phyloP scores from a whole-genome alignment of 176 grass and related monocot species.

The Dendrocalamus sinicus region DNA sequence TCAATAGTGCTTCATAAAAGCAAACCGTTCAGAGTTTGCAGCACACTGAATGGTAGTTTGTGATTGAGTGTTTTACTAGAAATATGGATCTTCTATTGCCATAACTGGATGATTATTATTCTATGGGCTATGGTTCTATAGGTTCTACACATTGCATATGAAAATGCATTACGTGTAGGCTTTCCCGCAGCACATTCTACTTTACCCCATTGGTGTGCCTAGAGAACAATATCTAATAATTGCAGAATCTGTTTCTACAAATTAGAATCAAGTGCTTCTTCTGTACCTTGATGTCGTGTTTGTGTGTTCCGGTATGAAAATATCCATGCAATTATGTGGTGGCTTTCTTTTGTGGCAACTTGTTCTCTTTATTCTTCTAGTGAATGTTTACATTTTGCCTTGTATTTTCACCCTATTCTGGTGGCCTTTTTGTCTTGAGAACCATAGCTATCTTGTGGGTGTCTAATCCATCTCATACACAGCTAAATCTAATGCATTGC shows the following conservation, averaged over 20 bases:
- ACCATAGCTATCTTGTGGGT: conserved; percentile 21
- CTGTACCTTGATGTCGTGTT: conserved; percentile 32
- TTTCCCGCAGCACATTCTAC: conserved; percentile 3
- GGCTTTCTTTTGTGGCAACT: conserved; percentile 8
- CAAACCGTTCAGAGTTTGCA: neutral
- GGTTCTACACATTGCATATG: conserved; percentile 14
- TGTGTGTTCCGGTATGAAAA: conserved; percentile 16
- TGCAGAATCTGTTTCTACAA: conserved; percentile 15
- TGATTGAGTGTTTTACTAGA: conserved; percentile 8
- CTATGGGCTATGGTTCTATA: conserved; percentile 4
- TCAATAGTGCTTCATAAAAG: conserved; percentile 3
- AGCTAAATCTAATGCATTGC: conserved; percentile 74
- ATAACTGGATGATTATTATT: conserved; percentile 17
- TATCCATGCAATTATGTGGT: neutral
- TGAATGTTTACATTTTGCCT: conserved; percentile 23
- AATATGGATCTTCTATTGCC: conserved; percentile 29
- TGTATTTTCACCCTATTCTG: conserved; percentile 10
- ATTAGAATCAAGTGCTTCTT: conserved; percentile 19
- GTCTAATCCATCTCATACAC: conserved; percentile 51
- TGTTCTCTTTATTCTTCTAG: conserved; percentile 22
- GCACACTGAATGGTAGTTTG: neutral
- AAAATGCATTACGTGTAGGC: conserved; percentile 26
- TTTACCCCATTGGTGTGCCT: conserved; percentile 25
- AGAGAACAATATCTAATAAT: conserved; percentile 20
- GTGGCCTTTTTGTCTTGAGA: conserved; percentile 27